Evolutionary conservation across 768 basidiomycete genomes (phyloP), one percentile per base, ranked within the genome.

Genomic region (Sarcomyxa edulis): DNA sequence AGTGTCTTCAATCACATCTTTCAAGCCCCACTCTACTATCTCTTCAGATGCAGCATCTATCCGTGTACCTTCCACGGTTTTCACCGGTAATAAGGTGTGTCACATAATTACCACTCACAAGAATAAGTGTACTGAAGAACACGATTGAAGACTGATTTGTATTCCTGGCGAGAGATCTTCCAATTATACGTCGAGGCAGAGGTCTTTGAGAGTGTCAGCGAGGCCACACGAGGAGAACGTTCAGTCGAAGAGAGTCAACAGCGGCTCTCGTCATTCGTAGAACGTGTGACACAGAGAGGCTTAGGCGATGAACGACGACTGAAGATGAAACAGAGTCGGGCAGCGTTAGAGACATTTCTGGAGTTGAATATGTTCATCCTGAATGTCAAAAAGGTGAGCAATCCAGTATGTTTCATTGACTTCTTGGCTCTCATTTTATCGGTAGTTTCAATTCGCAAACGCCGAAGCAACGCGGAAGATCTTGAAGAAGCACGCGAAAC

Each of bases 401-500:
- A n/a, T 7, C 16, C 45, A 7, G 2, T 10, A 32, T 16, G n/a
- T 19, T 4, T 0, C 9, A 10, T 29, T 16, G 35, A 7, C 36
- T 20, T 14, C 7, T 29, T 25, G 9, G 28, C 5, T 26, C 19
- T 16, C 10, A 18, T 42, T 46, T 23, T 25, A 28, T 22, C 16
- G 22, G 3, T 41, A 86, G 84, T 89, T 92, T 53, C 84, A 91
- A 51, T 54, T 72, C 26, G 91, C 88, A 6, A 95, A 90, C 52
- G 71, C 82, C 6, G 91, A 95, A 58, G 93, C 92, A 2, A 86
- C 84, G 2, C 78, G 91, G 24, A 96, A 96, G 63, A 92, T 92
- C 43, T 73, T 95, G 36, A 95, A 95, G 70, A 96, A 96, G 54
- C 93, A 94, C 53, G 74, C 87, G 20, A 95, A 95, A 55, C 80